A percentile compares a stretch with the other conserved stretches of the same genome.
These are phyloP conservation scores for Rhodotorula sp. DNA, from an alignment of 1,284 basidiomycete genomes.

Conservation along the genomic window DNA sequence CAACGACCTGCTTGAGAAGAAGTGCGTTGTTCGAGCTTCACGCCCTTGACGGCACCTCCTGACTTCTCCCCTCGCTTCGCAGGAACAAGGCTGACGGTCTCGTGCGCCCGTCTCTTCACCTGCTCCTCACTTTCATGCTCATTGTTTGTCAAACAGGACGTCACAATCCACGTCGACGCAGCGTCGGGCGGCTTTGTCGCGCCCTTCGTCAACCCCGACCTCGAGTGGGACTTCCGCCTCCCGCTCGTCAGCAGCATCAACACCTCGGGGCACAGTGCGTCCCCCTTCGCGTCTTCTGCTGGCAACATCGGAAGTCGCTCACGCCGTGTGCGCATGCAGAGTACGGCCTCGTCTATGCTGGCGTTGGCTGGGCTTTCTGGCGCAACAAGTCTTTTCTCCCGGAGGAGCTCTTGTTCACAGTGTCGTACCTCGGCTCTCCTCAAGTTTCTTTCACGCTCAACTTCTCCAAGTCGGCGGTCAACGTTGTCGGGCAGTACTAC, in stretches of 20 bases:
- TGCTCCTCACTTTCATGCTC: not conserved
- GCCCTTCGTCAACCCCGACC: slow-evolving; percentile 49
- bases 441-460: slow-evolving; percentile 49
- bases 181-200: slow-evolving; percentile 51
- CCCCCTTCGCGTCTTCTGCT: not conserved
- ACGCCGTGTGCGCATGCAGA: not conserved
- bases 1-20: slow-evolving; percentile 47
- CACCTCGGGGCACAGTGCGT: slow-evolving; percentile 35
- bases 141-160: not conserved
- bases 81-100: slow-evolving; percentile 47
- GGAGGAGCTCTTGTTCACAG: slow-evolving; percentile 50
- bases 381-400: slow-evolving; percentile 49
- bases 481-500: slow-evolving; percentile 45
- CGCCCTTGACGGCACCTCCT: not conserved
- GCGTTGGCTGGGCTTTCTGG: slow-evolving; percentile 51
- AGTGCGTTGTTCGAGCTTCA: not conserved
- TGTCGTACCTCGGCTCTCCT: slow-evolving; percentile 38
- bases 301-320: too few relatives aligned
- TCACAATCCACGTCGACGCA: slow-evolving; percentile 17
- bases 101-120: not conserved
- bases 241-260: slow-evolving; percentile 52
- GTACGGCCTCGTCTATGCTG: slow-evolving; percentile 45
- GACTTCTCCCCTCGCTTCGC: not conserved
- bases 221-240: slow-evolving; percentile 52
- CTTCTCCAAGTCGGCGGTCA: slow-evolving; percentile 49